These are phyloP conservation scores for Podila horticola DNA, from an alignment of 192 early-diverging fungal genomes.

Conservation along the genomic window DNA sequence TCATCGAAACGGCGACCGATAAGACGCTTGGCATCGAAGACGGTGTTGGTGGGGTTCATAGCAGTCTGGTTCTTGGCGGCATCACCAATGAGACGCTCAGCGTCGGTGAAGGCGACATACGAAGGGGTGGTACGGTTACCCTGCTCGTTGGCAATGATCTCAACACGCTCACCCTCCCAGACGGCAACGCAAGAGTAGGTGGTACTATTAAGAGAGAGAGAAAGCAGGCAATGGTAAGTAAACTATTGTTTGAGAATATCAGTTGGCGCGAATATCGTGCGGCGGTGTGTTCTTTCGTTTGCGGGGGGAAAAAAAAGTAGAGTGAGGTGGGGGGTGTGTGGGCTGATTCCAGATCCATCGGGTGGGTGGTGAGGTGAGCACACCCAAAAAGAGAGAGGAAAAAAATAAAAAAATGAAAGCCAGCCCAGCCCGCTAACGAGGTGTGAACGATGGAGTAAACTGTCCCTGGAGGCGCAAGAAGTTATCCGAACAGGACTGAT, in stretches of 20 bases:
- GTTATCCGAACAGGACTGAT: too few relatives aligned
- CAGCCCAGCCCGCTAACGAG: background rate
- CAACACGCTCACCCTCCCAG: conserved; percentile 54
- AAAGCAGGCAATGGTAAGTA: background rate
- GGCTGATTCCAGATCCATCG: background rate
- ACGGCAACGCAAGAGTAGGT: conserved; percentile 59
- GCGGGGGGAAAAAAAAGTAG: background rate
- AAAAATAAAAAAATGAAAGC: background rate
- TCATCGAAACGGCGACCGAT: conserved; percentile 91
- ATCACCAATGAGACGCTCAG: conserved; percentile 86
- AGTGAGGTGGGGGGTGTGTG: background rate
- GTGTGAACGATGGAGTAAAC: too few relatives aligned
- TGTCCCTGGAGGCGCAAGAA: too few relatives aligned
- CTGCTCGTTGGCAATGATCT: conserved; percentile 90
- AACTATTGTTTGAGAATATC: too few relatives aligned
- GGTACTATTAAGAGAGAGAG: conserved; percentile 14
- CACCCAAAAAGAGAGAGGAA: background rate
- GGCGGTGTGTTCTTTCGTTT: background rate
- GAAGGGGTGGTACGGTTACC: conserved; percentile 92
- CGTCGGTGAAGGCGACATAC: conserved; percentile 84
- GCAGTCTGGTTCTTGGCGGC: conserved; percentile 92
- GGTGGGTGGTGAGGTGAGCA: background rate
- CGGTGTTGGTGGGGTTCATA: conserved; percentile 91
- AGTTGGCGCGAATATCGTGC: too few relatives aligned
- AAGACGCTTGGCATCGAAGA: conserved; percentile 92